Conservation (phyloP, 2,329 filamentous ascomycete species). For the Neofusicoccum sp. region DNA sequence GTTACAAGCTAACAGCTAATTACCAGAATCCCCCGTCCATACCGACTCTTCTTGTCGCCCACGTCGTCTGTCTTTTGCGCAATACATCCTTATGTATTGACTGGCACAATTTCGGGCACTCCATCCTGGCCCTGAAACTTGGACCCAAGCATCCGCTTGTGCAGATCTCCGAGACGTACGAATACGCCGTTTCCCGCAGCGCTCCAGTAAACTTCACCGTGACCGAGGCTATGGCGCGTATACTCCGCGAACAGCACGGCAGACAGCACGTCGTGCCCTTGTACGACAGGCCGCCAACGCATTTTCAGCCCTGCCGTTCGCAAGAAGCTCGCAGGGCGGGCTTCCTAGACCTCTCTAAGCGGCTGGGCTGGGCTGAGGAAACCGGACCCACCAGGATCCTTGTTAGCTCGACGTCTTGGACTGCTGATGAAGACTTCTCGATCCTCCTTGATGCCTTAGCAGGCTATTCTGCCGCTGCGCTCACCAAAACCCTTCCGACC, state of each 20-base stretch:
- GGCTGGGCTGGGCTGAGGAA: constrained; percentile 66
- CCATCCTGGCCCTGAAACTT: constrained; percentile 73
- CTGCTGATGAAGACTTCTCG: constrained; percentile 90
- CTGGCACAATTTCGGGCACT: constrained; percentile 99
- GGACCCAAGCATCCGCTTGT: constrained; percentile 71
- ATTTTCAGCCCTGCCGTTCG: constrained; percentile 70
- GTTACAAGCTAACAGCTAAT: not conserved
- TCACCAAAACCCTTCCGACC: constrained; percentile 54
- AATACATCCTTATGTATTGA: constrained; percentile 84
- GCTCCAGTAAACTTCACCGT: constrained; percentile 81
- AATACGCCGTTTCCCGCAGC: constrained; percentile 65
- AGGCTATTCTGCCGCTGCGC: constrained; percentile 61
- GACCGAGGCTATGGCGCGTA: constrained; percentile 79
- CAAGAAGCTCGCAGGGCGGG: constrained; percentile 40
- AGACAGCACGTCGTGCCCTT: constrained; percentile 39
- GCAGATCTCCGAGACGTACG: constrained; percentile 71
- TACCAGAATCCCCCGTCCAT: constrained; percentile 88
- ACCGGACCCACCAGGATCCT: constrained; percentile 65
- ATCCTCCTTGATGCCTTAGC: constrained; percentile 81
- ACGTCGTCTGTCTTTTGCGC: constrained; percentile 70
- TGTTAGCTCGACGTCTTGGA: constrained; percentile 96
- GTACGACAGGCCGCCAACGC: constrained; percentile 79
- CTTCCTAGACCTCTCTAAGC: constrained; percentile 40
- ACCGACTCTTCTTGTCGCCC: constrained; percentile 77
- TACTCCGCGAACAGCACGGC: constrained; percentile 56